Conservation (phyloP, 805 yeast genomes). For the Wickerhamiella allomyrinae region DNA sequence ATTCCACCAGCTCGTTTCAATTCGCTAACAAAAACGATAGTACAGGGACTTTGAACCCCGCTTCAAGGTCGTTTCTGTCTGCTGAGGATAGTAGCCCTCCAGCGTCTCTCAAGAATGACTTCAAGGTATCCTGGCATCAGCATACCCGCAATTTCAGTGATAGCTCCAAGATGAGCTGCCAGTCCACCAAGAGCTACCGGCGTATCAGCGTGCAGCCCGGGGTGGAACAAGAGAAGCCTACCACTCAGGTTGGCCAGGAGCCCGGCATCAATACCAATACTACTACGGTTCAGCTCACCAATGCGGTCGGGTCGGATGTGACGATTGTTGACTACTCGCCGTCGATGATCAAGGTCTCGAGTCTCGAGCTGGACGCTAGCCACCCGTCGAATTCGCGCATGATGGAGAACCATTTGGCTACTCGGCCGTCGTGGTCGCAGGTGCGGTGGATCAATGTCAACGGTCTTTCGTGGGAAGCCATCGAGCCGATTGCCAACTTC, state of each 20-base stretch:
- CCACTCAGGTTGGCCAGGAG: constrained; percentile 34
- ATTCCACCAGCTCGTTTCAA: too few relatives aligned
- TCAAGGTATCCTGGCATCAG: not conserved
- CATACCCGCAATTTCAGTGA: not conserved
- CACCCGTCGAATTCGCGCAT: constrained; percentile 8
- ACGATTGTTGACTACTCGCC: constrained; percentile 39
- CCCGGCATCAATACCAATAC: constrained; percentile 43
- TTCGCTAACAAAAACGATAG: too few relatives aligned
- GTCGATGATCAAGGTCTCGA: constrained; percentile 31
- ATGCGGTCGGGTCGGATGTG: constrained; percentile 38
- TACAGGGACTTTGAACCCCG: too few relatives aligned
- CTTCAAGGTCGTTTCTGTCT: too few relatives aligned
- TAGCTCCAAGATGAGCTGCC: not conserved
- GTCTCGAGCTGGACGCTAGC: constrained; percentile 25
- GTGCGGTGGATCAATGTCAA: constrained; percentile 46
- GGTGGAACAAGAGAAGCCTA: not conserved
- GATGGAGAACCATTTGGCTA: constrained; percentile 19
- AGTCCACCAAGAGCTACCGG: constrained; percentile 2
- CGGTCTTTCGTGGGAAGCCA: constrained; percentile 50
- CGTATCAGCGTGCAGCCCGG: constrained; percentile 10
- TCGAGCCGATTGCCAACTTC: constrained; percentile 31
- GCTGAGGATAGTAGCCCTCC: too few relatives aligned
- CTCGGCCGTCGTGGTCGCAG: constrained; percentile 34
- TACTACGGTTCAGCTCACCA: constrained; percentile 35
- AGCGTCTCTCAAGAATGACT: not conserved